phyloP scores from a whole-genome alignment of 768 basidiomycete genomes.

The Tylopilus felleus region DNA sequence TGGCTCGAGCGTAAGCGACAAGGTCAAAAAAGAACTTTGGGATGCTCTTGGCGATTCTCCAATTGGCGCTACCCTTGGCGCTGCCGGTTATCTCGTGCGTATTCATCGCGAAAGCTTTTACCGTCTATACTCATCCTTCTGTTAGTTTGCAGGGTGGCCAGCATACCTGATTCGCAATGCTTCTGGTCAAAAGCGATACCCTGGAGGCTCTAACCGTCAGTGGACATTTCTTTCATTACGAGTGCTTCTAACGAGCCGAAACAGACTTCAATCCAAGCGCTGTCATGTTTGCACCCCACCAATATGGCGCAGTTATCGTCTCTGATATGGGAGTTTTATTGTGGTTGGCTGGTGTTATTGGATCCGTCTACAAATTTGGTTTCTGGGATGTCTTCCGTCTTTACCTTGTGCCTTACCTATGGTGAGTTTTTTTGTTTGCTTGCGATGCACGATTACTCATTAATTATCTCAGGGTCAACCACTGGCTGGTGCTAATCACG shows the following conservation, averaged over 20 bases:
- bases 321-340: constrained; percentile 82
- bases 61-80: constrained; percentile 55
- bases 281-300: constrained; percentile 81
- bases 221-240: constrained; percentile 4
- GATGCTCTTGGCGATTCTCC: constrained; percentile 94
- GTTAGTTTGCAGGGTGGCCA: constrained; percentile 79
- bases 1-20: constrained; percentile 62
- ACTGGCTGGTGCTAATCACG: constrained; percentile 95
- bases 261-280: constrained; percentile 75
- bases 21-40: constrained; percentile 68
- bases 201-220: constrained; percentile 74
- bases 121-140: not conserved
- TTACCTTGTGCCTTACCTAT: constrained; percentile 88
- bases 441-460: not conserved
- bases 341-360: constrained; percentile 60
- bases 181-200: constrained; percentile 82
- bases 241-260: not conserved
- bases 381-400: constrained; percentile 70
- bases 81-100: constrained; percentile 60
- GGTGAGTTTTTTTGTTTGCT: constrained; percentile 35
- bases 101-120: not conserved
- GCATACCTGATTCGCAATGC: constrained; percentile 79
- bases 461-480: constrained; percentile 59
- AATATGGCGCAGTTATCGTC: constrained; percentile 68
- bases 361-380: constrained; percentile 57